Percentiles rank a stretch among this genome's conserved stretches.
These are phyloP conservation scores for Bathelium albidoporum DNA, from an alignment of 495 filamentous ascomycete species.

Conservation along the genomic window DNA sequence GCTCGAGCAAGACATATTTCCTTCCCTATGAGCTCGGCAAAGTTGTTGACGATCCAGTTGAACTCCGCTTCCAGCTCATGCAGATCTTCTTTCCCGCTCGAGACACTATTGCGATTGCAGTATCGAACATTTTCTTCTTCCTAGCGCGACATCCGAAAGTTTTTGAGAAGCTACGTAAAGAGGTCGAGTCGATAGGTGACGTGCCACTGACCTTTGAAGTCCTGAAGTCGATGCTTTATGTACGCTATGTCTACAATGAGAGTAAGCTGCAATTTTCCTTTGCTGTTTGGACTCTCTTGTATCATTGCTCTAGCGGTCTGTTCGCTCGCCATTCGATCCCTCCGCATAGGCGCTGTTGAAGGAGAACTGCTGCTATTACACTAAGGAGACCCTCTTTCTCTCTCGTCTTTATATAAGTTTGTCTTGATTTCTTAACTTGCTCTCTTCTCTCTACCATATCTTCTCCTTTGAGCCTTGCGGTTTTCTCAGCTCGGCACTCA, in stretches of 20 bases:
- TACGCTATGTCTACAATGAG: slow-evolving; percentile 27
- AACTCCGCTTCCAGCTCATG: slow-evolving; percentile 27
- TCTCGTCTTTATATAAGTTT: too few relatives aligned
- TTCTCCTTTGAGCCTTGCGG: too few relatives aligned
- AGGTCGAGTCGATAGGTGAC: slow-evolving; percentile 19
- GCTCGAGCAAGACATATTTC: slow-evolving; percentile 16
- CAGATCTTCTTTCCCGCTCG: slow-evolving; percentile 30
- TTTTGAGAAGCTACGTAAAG: slow-evolving; percentile 22
- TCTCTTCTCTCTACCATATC: too few relatives aligned
- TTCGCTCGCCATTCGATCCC: too few relatives aligned
- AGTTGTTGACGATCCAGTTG: slow-evolving; percentile 25
- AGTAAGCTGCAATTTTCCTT: slow-evolving; percentile 4
- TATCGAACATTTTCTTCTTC: slow-evolving; percentile 20
- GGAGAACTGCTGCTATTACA: background rate
- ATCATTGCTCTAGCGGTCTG: too few relatives aligned
- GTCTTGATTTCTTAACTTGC: too few relatives aligned
- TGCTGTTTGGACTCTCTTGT: too few relatives aligned
- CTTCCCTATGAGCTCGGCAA: slow-evolving; percentile 32
- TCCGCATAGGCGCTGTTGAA: too few relatives aligned
- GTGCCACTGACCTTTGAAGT: slow-evolving; percentile 23
- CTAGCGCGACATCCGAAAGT: slow-evolving; percentile 21
- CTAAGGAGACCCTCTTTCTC: too few relatives aligned
- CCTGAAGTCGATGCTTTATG: slow-evolving; percentile 18
- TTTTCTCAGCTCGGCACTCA: too few relatives aligned
- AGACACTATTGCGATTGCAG: slow-evolving; percentile 36